Conservation (phyloP, 257 asterid genomes). For the Penstemon eatonii region DNA sequence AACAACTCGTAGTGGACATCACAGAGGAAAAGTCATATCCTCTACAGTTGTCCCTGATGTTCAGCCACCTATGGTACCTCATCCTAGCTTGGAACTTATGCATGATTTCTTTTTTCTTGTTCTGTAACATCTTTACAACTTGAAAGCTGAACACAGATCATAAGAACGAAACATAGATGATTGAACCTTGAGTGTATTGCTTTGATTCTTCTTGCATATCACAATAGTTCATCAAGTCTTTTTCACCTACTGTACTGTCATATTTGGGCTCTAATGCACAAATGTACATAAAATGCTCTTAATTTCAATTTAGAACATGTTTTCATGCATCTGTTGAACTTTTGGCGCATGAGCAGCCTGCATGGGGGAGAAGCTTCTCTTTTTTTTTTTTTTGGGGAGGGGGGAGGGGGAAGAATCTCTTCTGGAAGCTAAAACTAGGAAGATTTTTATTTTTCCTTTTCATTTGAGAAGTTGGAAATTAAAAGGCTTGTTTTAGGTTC, state of each 20-base stretch:
- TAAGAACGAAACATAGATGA: too few relatives aligned
- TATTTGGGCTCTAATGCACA: not conserved
- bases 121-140: not conserved
- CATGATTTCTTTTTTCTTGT: not conserved
- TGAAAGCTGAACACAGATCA: too few relatives aligned
- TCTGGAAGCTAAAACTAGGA: not conserved
- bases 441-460: not conserved
- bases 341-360: too few relatives aligned
- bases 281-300: too few relatives aligned
- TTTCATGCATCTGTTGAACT: too few relatives aligned
- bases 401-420: not conserved
- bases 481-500: too few relatives aligned
- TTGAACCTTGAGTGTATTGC: not conserved
- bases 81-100: not conserved
- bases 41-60: slow-evolving; percentile 75
- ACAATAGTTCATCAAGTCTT: not conserved
- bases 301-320: too few relatives aligned
- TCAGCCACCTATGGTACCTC: slow-evolving; percentile 90
- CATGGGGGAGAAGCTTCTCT: too few relatives aligned
- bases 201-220: not conserved
- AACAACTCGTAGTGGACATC: slow-evolving; percentile 89
- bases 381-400: not conserved
- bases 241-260: not conserved
- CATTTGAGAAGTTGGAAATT: too few relatives aligned
- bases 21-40: slow-evolving; percentile 86